These are phyloP conservation scores for Yarrowia porcina DNA, from an alignment of 805 yeast genomes.

Conservation along the genomic window DNA sequence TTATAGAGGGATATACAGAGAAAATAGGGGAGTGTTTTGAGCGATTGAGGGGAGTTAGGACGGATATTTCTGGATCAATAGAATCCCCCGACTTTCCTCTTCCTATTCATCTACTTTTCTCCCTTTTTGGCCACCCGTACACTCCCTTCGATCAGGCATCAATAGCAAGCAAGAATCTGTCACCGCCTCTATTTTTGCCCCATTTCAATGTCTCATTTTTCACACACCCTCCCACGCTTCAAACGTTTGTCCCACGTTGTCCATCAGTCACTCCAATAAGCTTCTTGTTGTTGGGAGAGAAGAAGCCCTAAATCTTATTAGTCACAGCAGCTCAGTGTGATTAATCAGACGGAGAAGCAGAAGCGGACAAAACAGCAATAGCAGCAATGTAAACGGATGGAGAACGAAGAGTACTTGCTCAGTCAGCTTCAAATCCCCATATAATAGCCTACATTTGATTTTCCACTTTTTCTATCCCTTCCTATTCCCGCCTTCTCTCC, in stretches of 20 bases:
- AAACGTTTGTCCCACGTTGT: neutral
- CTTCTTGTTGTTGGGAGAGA: neutral
- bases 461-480: neutral
- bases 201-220: neutral
- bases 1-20: neutral
- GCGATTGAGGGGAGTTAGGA: too few species aligned
- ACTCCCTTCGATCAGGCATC: too few species aligned
- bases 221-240: neutral
- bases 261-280: neutral
- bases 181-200: conserved; percentile 2
- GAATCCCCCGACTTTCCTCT: too few species aligned
- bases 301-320: conserved; percentile 6
- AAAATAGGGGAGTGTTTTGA: too few species aligned
- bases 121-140: too few species aligned
- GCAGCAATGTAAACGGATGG: too few species aligned
- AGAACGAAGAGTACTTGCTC: neutral
- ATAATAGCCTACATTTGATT: neutral
- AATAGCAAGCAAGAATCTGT: neutral
- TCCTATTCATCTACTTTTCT: too few species aligned
- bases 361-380: too few species aligned
- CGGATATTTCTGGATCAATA: neutral
- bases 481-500: neutral
- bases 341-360: too few species aligned
- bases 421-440: neutral
- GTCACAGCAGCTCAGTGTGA: neutral